Evolutionary conservation across 441 rosid genomes (phyloP).

Genomic region (Populus hybrid): DNA sequence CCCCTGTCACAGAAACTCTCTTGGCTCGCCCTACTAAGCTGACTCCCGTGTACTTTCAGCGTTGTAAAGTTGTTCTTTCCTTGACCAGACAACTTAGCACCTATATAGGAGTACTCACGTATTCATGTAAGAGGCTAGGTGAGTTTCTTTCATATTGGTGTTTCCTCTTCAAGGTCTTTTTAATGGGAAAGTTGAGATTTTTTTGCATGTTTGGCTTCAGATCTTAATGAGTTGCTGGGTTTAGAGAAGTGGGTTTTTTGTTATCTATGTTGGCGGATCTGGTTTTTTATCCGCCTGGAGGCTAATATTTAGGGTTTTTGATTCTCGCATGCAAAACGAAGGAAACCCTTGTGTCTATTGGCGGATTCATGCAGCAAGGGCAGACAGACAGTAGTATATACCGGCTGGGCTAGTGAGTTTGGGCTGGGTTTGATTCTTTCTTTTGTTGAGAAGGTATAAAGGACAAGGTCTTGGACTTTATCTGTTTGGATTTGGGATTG

Average conservation of each 20-base stretch:
- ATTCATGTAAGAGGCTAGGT: conserved; percentile 5
- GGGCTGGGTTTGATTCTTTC: conserved; percentile 10
- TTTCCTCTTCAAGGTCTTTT: not conserved
- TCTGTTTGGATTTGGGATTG: conserved; percentile 23
- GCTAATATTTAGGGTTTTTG: conserved; percentile 30
- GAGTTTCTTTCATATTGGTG: not conserved
- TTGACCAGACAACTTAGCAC: not conserved
- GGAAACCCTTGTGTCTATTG: conserved; percentile 45
- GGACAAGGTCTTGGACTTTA: conserved; percentile 45
- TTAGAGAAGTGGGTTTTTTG: conserved; percentile 11
- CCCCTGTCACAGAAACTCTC: conserved; percentile 9
- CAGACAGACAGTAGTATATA: not conserved
- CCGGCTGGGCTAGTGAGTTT: conserved; percentile 20
- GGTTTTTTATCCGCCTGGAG: conserved; percentile 17
- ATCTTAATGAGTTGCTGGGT: conserved; percentile 16
- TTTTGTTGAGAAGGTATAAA: conserved; percentile 1
- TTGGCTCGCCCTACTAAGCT: conserved; percentile 14
- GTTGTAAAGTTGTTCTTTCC: not conserved
- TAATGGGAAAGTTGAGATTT: not conserved
- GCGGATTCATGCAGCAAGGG: conserved; percentile 41
- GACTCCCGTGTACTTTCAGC: not conserved
- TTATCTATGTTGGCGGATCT: conserved; percentile 36
- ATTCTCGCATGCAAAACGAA: conserved; percentile 41
- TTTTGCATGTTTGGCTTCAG: not conserved
- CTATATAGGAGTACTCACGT: not conserved